Evolutionary conservation across 768 basidiomycete species (phyloP), one percentile per base, ranked within the genome.

Genomic region (Suillus plorans): DNA sequence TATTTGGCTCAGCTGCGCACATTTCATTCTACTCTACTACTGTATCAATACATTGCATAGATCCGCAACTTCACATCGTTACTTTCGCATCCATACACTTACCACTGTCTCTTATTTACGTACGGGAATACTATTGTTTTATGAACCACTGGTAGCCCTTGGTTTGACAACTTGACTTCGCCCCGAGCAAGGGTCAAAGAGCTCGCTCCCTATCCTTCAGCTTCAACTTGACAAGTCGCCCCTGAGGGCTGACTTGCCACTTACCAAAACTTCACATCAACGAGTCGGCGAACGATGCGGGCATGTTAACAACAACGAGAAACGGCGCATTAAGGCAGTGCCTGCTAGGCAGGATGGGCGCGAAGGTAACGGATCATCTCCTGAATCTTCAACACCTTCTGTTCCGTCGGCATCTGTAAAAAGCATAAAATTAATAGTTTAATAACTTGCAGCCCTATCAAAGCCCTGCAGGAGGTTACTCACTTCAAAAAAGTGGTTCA

Each of bases 401-500:
- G 78, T 34, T 86, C 75, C 4, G 86, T 83, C 3, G 85, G 73
- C 80, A 88, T 82, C 87, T 88, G 63, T n/a, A 18, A 64, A 36
- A 34, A 67, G 42, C 37, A 25, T 45, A 4, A 13, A 50, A 16
- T 61, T 25, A 45, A 34, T 5, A 8, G 14, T 50, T 25, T 8
- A 50, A 28, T 53, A 10, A 31, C 8, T 31, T 28, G 52, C 12
- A 12, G 18, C 58, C 41, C 18, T 13, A 25, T 10, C 31, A 31
- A 31, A 36, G 25, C 20, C 31, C 45, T n/a, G 12, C 18, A 7
- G 20, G 25, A 1, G 5, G 49, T 28, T 36, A 34, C 80, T 20
- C 68, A 84, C 86, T 74, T 83, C 76, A 60, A 79, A 83, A 67
- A 88, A 88, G 25, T 64, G 37, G 69, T 86, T 80, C 85, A 88